Percentiles rank a stretch among this genome's conserved stretches.
Conservation (phyloP, 148 eudicot species). For the Chenopodium quinoa region DNA sequence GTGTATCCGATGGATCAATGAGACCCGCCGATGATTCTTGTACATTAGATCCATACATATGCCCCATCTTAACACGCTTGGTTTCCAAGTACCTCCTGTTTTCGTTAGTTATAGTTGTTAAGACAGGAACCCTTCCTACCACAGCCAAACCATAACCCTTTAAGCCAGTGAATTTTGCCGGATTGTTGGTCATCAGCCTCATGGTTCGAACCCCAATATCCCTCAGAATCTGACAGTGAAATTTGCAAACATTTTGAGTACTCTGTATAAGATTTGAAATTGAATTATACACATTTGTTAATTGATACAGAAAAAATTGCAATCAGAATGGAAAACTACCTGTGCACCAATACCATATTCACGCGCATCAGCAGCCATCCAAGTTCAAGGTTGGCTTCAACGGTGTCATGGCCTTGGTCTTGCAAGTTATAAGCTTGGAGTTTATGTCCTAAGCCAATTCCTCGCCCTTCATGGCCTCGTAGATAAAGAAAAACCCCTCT, state of each 20-base stretch:
- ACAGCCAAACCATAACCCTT: constrained; percentile 95
- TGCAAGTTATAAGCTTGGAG: constrained; percentile 85
- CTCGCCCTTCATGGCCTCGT: constrained; percentile 93
- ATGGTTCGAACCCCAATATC: constrained; percentile 82
- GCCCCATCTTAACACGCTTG: constrained; percentile 87
- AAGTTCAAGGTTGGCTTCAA: constrained; percentile 88
- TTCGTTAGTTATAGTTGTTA: constrained; percentile 90
- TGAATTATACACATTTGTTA: background rate
- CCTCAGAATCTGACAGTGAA: constrained; percentile 54
- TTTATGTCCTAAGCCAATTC: constrained; percentile 93
- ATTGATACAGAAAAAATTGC: background rate
- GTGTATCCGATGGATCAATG: constrained; percentile 26
- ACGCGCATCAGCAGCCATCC: constrained; percentile 89
- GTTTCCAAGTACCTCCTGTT: constrained; percentile 81
- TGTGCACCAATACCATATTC: constrained; percentile 98
- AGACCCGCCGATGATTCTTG: constrained; percentile 43
- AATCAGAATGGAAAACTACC: constrained; percentile 30
- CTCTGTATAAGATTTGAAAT: background rate
- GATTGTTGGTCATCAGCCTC: constrained; percentile 95
- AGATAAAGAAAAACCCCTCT: constrained; percentile 80
- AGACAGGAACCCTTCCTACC: constrained; percentile 88
- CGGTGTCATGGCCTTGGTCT: constrained; percentile 91
- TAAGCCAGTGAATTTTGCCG: constrained; percentile 88
- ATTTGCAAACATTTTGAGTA: background rate
- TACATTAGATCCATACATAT: constrained; percentile 77